A percentile compares a stretch with the other conserved stretches of the same genome.
Conservation (phyloP, 768 basidiomycete genomes). For the Candolleomyces aberdarensis region DNA sequence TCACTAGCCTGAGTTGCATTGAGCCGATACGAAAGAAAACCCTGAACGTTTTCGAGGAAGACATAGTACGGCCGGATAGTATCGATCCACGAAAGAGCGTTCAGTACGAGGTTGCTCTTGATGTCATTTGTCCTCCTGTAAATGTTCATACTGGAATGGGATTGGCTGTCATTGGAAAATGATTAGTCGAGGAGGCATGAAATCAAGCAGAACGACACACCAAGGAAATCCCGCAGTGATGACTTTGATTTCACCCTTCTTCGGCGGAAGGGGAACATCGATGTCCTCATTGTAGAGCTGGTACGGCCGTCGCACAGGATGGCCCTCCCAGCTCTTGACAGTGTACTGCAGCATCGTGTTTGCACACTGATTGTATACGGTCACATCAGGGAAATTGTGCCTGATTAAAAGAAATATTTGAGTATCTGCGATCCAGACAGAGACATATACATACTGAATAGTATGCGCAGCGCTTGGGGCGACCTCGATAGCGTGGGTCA, state of each 20-base stretch:
- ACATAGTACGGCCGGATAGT: conserved; percentile 38
- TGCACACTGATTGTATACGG: conserved; percentile 69
- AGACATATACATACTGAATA: conserved; percentile 42
- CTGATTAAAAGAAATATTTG: conserved; percentile 23
- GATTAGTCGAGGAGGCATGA: not conserved
- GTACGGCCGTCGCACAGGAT: conserved; percentile 31
- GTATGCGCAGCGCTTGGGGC: conserved; percentile 73
- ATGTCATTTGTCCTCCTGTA: conserved; percentile 61
- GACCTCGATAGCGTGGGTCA: conserved; percentile 70
- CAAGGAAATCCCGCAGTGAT: conserved; percentile 77
- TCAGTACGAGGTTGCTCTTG: conserved; percentile 69
- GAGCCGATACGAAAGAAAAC: conserved; percentile 43
- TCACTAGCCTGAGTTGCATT: conserved; percentile 35
- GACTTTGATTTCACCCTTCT: conserved; percentile 54
- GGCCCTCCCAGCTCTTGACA: conserved; percentile 47
- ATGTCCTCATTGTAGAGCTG: conserved; percentile 36
- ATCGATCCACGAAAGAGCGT: conserved; percentile 51
- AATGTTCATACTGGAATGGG: conserved; percentile 73
- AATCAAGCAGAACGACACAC: conserved; percentile 29
- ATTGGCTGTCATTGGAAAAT: conserved; percentile 46
- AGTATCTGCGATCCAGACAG: not conserved
- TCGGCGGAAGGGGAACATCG: conserved; percentile 43
- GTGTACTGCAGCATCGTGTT: conserved; percentile 60
- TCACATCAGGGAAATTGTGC: conserved; percentile 47
- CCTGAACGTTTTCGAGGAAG: conserved; percentile 54